Conservation (phyloP, 2,329 filamentous ascomycete species). For the Claviceps paspali region DNA sequence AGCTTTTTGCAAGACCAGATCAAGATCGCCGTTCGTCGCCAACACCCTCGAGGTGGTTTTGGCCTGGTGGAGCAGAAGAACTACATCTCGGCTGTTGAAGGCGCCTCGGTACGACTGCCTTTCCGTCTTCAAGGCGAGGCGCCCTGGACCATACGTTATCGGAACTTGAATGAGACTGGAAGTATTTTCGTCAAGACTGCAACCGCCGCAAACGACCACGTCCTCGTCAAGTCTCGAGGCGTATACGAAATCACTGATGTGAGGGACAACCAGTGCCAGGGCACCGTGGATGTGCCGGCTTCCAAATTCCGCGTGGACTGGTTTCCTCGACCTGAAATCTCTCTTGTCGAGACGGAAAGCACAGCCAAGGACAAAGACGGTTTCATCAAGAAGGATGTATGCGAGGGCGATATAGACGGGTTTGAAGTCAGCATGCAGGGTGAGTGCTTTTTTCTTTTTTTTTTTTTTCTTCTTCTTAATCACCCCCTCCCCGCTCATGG, state of each 20-base stretch:
- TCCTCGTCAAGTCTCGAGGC: constrained; percentile 52
- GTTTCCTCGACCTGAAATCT: constrained; percentile 66
- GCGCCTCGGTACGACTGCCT: constrained; percentile 57
- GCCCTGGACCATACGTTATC: constrained; percentile 70
- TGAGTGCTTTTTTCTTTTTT: too few species aligned
- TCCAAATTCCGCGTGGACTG: constrained; percentile 68
- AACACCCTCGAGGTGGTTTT: constrained; percentile 76
- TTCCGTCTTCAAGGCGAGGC: constrained; percentile 72
- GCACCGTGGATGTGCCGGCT: constrained; percentile 58
- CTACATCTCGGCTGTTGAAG: constrained; percentile 60
- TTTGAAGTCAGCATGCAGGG: constrained; percentile 71
- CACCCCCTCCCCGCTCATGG: too few species aligned
- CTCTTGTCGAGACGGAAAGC: constrained; percentile 48
- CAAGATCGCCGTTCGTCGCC: constrained; percentile 74
- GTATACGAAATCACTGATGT: constrained; percentile 70
- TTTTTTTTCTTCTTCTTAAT: too few species aligned
- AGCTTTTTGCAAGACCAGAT: constrained; percentile 72
- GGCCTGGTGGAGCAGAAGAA: constrained; percentile 72
- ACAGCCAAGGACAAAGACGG: constrained; percentile 35
- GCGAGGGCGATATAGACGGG: constrained; percentile 84
- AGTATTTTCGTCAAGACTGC: constrained; percentile 33
- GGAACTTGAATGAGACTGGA: constrained; percentile 43
- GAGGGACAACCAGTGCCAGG: constrained; percentile 66
- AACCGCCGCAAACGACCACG: constrained; percentile 46
- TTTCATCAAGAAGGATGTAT: constrained; percentile 67